Conservation (phyloP, 305 asterid species). For the Fraxinus paxiana region DNA sequence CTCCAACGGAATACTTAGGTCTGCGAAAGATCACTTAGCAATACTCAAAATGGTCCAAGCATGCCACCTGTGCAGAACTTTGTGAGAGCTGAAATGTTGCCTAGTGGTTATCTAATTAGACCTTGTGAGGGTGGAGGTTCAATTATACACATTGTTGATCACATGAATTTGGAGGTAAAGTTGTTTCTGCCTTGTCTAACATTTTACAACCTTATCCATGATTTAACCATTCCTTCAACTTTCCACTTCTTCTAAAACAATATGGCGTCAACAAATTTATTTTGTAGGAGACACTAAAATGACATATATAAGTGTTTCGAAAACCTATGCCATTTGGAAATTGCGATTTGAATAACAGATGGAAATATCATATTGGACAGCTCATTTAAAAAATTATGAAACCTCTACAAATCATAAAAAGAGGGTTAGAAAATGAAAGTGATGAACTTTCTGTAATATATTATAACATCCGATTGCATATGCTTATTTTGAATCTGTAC, state of each 20-base stretch:
- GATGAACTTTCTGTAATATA: not conserved
- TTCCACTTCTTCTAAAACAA: not conserved
- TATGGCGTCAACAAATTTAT: not conserved
- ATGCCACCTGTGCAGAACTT: slow-evolving; percentile 83
- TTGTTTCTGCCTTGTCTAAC: not conserved
- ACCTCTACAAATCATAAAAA: not conserved
- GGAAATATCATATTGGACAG: not conserved
- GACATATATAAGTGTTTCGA: not conserved
- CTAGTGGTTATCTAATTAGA: slow-evolving; percentile 87
- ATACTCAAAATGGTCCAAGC: slow-evolving; percentile 78
- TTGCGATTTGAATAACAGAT: not conserved
- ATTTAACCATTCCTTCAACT: not conserved
- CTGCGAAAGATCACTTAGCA: slow-evolving; percentile 79
- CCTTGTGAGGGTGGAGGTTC: slow-evolving; percentile 95
- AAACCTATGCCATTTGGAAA: not conserved
- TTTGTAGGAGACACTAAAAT: not conserved
- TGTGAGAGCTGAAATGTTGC: slow-evolving; percentile 82
- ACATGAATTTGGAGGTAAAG: slow-evolving; percentile 73
- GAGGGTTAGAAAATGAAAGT: not conserved
- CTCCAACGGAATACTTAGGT: slow-evolving; percentile 39
- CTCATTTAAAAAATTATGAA: not conserved
- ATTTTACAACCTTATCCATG: not conserved
- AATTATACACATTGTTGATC: slow-evolving; percentile 83
- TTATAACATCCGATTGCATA: not conserved
- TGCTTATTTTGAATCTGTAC: not conserved